Conservation (phyloP, 805 yeast genomes). For the Zygosaccharomyces rouxii region DNA sequence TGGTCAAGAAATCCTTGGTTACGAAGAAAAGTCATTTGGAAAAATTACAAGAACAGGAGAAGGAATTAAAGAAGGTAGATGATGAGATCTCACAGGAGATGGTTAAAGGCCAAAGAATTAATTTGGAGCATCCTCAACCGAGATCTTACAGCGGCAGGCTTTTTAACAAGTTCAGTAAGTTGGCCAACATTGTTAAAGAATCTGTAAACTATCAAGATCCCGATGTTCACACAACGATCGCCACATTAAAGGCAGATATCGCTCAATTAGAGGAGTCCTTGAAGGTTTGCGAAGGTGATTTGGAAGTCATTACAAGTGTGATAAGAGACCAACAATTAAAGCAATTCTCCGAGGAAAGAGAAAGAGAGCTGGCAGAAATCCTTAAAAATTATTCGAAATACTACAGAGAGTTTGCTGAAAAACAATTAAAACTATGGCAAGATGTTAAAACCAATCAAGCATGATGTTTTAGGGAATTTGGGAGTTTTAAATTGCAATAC, state of each 20-base stretch:
- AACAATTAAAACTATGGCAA: conserved; percentile 30
- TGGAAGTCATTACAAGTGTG: conserved; percentile 27
- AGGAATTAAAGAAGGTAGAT: conserved; percentile 24
- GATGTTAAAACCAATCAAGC: conserved; percentile 18
- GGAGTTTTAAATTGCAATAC: neutral
- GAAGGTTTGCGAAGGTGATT: conserved; percentile 31
- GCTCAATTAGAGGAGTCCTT: conserved; percentile 21
- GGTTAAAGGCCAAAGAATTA: conserved; percentile 19
- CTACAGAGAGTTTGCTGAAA: conserved; percentile 29
- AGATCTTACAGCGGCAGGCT: conserved; percentile 27
- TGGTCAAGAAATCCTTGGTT: conserved; percentile 23
- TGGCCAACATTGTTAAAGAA: conserved; percentile 33
- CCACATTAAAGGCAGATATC: conserved; percentile 25
- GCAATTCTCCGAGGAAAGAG: conserved; percentile 25
- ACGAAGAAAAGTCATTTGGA: conserved; percentile 25
- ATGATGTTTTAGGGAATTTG: neutral
- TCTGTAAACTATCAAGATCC: conserved; percentile 31
- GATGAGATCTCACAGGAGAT: conserved; percentile 22
- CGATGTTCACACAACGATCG: conserved; percentile 22
- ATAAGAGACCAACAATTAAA: conserved; percentile 35
- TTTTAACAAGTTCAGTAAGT: conserved; percentile 27
- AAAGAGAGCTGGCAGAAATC: conserved; percentile 23
- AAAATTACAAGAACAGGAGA: conserved; percentile 26
- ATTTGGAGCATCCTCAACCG: conserved; percentile 19
- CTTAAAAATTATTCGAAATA: conserved; percentile 28